Evolutionary conservation across 148 eudicot genomes (phyloP), one percentile per base, ranked within the genome.

Genomic region (Amaranthus cruentus): DNA sequence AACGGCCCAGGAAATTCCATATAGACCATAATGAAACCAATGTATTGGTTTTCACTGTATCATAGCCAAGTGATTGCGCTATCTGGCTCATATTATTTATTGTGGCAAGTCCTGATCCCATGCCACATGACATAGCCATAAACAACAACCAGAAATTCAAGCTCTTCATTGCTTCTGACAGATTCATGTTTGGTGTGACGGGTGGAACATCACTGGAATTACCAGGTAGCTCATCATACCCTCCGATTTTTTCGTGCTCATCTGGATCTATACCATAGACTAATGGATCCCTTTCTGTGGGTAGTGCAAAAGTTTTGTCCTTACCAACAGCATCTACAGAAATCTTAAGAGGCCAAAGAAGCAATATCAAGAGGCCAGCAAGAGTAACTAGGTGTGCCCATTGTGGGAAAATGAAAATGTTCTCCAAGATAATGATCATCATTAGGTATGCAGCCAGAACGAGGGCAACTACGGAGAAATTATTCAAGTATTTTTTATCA

Each of bases 1-100:
- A 84, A 14, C 98, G 92, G n/a, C 97, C 98, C 47, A 93, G 89
- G 73, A 91, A 93, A 58, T 93, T 93, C 98, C 98, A 93, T 83
- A 93, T 89, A 70, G 97, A 91, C 88, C 89, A 93, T 49, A 93
- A 59, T 6, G 98, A 91, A 57, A 93, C 95, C 72, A 93, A 76
- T 14, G 97, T 76, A 60, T 82, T 87, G 54, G 79, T 85, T 79
- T 84, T 84, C 13, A 74, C 74, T 1, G 85, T 76, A 13, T 78
- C 83, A 82, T 93, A 93, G 6, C 81, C 80, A 4, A 93, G 88
- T 14, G 98, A 93, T 69, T 91, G 86, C 7, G 95, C 98, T 4
- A 89, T 89, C 75, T 93, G 98, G 81, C 91, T 93, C 63, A 93
- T 86, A 78, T 93, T 93, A 68, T 93, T 93, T 58, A 93, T 81